phyloP scores from a whole-genome alignment of 352 stramenopile species.

The Elongisporangium prolatum region DNA sequence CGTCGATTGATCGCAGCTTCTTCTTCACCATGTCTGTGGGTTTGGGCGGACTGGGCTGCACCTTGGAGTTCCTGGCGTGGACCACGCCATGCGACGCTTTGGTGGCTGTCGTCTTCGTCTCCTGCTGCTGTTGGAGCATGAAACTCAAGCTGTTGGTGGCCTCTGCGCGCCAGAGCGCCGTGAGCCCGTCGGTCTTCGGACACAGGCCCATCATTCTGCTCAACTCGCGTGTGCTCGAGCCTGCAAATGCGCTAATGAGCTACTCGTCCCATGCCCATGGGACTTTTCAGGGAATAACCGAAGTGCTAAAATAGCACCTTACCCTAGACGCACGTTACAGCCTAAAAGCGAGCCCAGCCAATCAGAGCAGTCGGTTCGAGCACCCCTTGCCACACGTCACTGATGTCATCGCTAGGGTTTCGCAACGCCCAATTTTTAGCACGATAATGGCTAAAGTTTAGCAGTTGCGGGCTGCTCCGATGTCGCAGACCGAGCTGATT shows the following conservation, averaged over 20 bases:
- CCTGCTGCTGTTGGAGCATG: slow-evolving; percentile 20
- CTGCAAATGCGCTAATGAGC: background rate
- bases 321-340: background rate
- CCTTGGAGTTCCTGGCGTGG: slow-evolving; percentile 1
- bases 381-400: background rate
- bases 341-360: background rate
- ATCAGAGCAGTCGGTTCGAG: background rate
- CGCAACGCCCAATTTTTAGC: background rate
- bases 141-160: slow-evolving; percentile 10
- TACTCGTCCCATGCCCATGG: background rate
- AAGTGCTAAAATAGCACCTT: background rate
- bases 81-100: slow-evolving; percentile 19
- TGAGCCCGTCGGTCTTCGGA: slow-evolving; percentile 18
- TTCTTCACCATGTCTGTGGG: slow-evolving; percentile 1
- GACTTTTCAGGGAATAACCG: background rate
- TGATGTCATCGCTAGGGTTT: background rate
- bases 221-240: background rate
- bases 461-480: no score
- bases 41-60: slow-evolving; percentile 3
- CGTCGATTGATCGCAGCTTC: slow-evolving; percentile 40
- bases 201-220: background rate
- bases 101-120: slow-evolving; percentile 3
- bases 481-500: background rate
- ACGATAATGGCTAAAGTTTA: background rate
- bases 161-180: slow-evolving; percentile 43